Evolutionary conservation across 306 rosid genomes (phyloP), one percentile per base, ranked within the genome.

Genomic region (Corylus avellana): DNA sequence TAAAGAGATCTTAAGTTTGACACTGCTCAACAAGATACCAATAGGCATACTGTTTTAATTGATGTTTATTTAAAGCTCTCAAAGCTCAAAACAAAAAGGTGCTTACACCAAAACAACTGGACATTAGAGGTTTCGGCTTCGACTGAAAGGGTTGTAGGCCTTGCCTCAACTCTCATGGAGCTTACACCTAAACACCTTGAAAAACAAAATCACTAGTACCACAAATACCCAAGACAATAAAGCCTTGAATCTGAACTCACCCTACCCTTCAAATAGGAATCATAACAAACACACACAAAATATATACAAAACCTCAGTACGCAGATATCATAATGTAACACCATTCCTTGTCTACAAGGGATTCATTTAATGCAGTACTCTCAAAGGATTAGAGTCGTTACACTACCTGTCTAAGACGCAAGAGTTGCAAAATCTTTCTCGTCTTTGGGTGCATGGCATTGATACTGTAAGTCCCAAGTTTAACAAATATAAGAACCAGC

Each of bases 361-460:
- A 13, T 53, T 14, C 1, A 13, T 13, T 53, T 53, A 10, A 56
- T 56, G 25, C 13, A 25, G 17, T 29, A 75, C 29, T 70, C 20
- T 5, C 12, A 20, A 18, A 18, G 50, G 74, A 12, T 35, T 48
- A 44, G 39, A 48, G 10, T 27, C 4, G 29, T 53, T 8, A 8
- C 0, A 44, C 8, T 79, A 93, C 99, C 98, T 91, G 97, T 84
- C 98, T 93, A 84, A 95, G 76, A 7, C 98, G 86, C 86, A 95
- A 85, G n/a, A 95, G 93, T 87, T 93, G 97, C 82, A 93, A 51
- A 58, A 95, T 95, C 80, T 83, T 89, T 57, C 86, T 91, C 27
- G 97, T 81, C 86, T 95, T 93, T 0, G 99, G 97, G 68, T 95
- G 86, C 87, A 93, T 93, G 54, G 98, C 98, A 72, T 95, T 95